These are phyloP conservation scores for Talaromyces sp. DNA, from an alignment of 2,329 filamentous ascomycete species.

Conservation along the genomic window DNA sequence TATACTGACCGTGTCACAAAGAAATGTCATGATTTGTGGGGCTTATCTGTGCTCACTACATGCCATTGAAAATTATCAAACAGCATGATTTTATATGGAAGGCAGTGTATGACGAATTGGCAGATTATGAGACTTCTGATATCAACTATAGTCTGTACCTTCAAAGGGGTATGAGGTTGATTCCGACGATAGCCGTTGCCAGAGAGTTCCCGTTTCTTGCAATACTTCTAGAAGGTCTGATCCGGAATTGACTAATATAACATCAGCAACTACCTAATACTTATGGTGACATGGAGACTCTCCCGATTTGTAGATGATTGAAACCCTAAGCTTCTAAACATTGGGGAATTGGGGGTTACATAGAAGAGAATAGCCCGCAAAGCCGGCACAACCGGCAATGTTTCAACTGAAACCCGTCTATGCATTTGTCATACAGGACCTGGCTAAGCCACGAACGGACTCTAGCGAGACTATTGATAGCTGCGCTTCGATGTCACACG, in stretches of 20 bases:
- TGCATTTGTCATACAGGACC: neutral
- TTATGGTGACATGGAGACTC: neutral
- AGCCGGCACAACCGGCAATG: neutral
- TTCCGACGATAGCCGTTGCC: neutral
- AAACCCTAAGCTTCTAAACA: neutral
- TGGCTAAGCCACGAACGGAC: neutral
- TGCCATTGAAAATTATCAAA: no score
- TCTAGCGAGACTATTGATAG: neutral
- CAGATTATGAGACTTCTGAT: no score
- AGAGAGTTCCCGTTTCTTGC: neutral
- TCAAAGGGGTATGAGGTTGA: neutral
- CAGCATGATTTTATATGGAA: no score
- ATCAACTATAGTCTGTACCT: neutral
- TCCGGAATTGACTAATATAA: neutral
- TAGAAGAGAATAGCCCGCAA: neutral
- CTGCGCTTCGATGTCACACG: neutral
- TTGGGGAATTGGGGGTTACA: neutral
- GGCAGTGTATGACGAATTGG: no score
- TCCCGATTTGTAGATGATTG: neutral
- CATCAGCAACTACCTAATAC: no score
- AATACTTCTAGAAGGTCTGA: neutral
- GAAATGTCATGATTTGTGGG: no score
- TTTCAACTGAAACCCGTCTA: neutral
- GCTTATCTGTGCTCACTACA: no score
- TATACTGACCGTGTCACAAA: no score